Conservation (phyloP, 495 filamentous ascomycete species). For the Platismatia glauca region DNA sequence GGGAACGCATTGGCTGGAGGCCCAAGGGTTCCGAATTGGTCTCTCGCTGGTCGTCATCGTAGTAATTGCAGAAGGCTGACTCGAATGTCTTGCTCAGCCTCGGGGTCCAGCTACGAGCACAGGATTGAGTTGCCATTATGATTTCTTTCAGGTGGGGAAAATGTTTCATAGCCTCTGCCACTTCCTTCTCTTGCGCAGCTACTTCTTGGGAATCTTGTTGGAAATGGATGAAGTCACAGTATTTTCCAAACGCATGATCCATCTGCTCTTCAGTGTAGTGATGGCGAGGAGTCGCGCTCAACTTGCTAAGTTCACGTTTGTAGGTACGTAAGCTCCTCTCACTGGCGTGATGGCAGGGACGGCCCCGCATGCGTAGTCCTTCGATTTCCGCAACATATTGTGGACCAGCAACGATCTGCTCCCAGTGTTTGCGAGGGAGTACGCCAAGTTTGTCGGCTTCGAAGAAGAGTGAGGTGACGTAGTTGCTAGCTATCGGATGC, state of each 20-base stretch:
- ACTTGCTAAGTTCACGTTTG: not conserved
- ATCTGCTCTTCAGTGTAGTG: not conserved
- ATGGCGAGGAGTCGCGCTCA: not conserved
- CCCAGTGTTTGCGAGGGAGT: not conserved
- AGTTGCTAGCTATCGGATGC: slow-evolving; percentile 2
- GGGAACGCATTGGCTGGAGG: not conserved
- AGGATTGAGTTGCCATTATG: not conserved
- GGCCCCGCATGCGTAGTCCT: not conserved
- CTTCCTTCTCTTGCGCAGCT: not conserved
- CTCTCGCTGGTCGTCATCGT: not conserved
- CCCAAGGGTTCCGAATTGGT: not conserved
- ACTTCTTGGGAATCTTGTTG: not conserved
- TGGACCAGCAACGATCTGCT: not conserved
- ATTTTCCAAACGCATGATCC: not conserved
- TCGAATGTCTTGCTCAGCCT: not conserved
- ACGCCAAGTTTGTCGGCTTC: not conserved
- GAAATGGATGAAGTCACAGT: not conserved
- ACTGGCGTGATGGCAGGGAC: not conserved
- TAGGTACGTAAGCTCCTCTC: not conserved
- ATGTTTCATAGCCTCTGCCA: not conserved
- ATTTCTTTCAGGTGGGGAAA: not conserved
- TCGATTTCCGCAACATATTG: not conserved
- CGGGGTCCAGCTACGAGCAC: not conserved
- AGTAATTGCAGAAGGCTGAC: not conserved
- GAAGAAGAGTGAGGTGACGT: slow-evolving; percentile 1